These are phyloP conservation scores for Trichosanthes cucumerina DNA, from an alignment of 306 rosid species.

Conservation along the genomic window DNA sequence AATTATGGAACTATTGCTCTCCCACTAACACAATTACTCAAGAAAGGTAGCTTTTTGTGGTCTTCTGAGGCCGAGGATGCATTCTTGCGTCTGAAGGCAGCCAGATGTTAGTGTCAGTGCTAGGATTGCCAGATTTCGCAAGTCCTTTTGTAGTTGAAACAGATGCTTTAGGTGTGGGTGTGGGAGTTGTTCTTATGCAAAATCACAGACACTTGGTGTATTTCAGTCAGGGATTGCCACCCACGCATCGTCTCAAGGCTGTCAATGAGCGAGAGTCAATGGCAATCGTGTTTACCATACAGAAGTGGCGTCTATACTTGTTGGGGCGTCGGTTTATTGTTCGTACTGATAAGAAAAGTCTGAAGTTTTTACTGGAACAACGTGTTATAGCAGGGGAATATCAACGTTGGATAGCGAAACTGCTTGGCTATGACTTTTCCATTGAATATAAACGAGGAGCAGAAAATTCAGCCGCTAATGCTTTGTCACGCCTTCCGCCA, in stretches of 20 bases:
- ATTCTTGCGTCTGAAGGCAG: not conserved
- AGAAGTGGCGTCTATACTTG: not conserved
- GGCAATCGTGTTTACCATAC: not conserved
- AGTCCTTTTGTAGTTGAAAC: not conserved
- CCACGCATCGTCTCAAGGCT: not conserved
- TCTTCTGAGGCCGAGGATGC: not conserved
- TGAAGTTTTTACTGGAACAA: no score
- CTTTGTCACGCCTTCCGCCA: no score
- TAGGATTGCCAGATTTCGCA: accelerated
- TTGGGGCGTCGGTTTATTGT: not conserved
- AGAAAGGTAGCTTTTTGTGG: no score
- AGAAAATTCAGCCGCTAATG: no score
- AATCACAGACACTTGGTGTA: accelerated
- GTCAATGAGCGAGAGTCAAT: not conserved
- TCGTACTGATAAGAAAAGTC: not conserved
- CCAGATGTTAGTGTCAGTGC: not conserved
- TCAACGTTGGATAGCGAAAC: no score
- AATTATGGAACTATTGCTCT: not conserved
- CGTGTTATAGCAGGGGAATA: no score
- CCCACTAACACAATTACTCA: not conserved
- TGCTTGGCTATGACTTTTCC: no score
- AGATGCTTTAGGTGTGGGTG: not conserved
- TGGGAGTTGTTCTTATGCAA: not conserved
- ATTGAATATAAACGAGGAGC: no score
- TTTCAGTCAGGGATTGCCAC: not conserved